Evolutionary conservation across 2,329 filamentous ascomycete genomes (phyloP).

Genomic region (Exophiala phaeomuriformis): DNA sequence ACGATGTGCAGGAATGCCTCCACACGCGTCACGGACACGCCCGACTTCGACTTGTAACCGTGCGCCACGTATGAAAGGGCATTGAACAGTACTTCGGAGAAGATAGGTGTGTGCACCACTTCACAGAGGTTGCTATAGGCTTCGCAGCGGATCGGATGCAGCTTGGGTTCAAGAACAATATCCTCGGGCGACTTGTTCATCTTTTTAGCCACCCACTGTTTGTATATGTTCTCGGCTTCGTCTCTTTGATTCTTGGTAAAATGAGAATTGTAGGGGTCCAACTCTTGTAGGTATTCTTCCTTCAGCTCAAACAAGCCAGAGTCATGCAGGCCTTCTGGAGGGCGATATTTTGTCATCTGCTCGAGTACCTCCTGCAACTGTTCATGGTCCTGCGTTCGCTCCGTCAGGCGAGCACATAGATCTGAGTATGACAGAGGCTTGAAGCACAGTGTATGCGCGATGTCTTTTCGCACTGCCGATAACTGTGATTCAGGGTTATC

Average conservation of each 20-base stretch:
- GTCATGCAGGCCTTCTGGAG: conserved; percentile 85
- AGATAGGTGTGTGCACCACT: conserved; percentile 78
- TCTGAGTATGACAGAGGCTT: conserved; percentile 94
- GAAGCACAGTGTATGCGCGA: conserved; percentile 91
- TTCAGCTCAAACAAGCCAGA: conserved; percentile 92
- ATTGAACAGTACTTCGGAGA: conserved; percentile 85
- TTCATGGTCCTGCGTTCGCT: conserved; percentile 82
- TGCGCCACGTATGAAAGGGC: conserved; percentile 73
- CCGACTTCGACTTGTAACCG: conserved; percentile 60
- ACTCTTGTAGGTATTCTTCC: conserved; percentile 72
- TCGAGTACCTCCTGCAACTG: conserved; percentile 78
- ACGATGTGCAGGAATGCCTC: conserved; percentile 90
- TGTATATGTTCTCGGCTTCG: conserved; percentile 85
- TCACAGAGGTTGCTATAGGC: conserved; percentile 67
- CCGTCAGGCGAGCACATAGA: conserved; percentile 74
- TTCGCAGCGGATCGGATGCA: conserved; percentile 67
- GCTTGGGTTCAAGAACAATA: conserved; percentile 83
- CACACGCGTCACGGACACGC: conserved; percentile 70
- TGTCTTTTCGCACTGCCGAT: conserved; percentile 73
- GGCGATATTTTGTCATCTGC: conserved; percentile 79
- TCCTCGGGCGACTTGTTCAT: conserved; percentile 73
- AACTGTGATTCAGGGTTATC: conserved; percentile 59
- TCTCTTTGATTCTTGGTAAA: conserved; percentile 97
- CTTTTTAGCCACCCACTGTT: conserved; percentile 77
- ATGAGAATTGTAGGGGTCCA: conserved; percentile 93